Conservation (phyloP, 805 yeast species). For the Candida chauliodis region DNA sequence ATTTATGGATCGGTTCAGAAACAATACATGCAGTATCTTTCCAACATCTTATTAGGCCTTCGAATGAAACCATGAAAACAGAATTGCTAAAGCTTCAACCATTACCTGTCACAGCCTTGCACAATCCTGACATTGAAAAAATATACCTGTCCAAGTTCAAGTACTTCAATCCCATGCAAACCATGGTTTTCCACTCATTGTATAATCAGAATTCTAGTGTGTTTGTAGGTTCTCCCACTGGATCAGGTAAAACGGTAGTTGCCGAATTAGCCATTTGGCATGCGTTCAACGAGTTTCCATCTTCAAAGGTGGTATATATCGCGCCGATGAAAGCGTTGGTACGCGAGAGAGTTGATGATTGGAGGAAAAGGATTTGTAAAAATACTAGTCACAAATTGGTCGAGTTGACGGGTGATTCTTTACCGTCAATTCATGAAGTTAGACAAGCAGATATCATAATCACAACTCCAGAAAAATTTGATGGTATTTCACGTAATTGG, state of each 20-base stretch:
- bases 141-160: conserved; percentile 81
- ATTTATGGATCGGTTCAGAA: conserved; percentile 87
- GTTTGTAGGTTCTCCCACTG: conserved; percentile 97
- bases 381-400: conserved; percentile 55
- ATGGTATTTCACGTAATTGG: conserved; percentile 86
- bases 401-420: conserved; percentile 79
- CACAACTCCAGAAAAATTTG: conserved; percentile 85
- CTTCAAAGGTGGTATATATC: conserved; percentile 76
- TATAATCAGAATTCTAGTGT: conserved; percentile 77
- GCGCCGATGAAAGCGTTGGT: conserved; percentile 91
- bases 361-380: conserved; percentile 61
- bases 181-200: conserved; percentile 89
- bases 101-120: conserved; percentile 76
- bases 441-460: conserved; percentile 70
- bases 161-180: conserved; percentile 97
- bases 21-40: conserved; percentile 74
- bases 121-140: conserved; percentile 59
- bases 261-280: conserved; percentile 98
- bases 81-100: conserved; percentile 79
- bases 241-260: conserved; percentile 96
- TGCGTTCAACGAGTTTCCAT: conserved; percentile 80
- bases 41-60: conserved; percentile 85
- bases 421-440: conserved; percentile 67
- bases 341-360: conserved; percentile 78
- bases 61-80: conserved; percentile 82